These are phyloP conservation scores for Lipomyces lipofer DNA, from an alignment of 805 yeast genomes.

Conservation along the genomic window DNA sequence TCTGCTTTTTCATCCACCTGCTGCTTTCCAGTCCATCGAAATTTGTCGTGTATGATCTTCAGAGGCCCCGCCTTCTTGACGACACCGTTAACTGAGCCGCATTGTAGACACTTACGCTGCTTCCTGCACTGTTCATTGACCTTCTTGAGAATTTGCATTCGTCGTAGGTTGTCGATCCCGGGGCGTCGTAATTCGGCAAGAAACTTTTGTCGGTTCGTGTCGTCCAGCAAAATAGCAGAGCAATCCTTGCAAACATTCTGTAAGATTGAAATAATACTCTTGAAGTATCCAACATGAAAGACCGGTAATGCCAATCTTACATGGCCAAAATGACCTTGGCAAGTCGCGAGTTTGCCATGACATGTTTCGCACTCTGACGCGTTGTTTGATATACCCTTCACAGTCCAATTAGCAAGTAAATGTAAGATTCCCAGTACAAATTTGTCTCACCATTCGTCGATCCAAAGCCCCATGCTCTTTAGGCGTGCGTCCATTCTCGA, in stretches of 20 bases:
- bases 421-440: conserved; percentile 4
- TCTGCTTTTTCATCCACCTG: conserved; percentile 76
- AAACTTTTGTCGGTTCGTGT: conserved; percentile 65
- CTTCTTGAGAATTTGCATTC: conserved; percentile 84
- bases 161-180: conserved; percentile 81
- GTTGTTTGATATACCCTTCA: conserved; percentile 78
- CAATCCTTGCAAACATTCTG: conserved; percentile 92
- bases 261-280: conserved; percentile 80
- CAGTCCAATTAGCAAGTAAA: too few relatives aligned
- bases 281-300: conserved; percentile 96
- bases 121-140: conserved; percentile 91
- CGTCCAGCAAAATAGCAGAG: conserved; percentile 73
- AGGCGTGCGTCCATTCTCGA: conserved; percentile 80
- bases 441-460: conserved; percentile 69
- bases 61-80: conserved; percentile 97
- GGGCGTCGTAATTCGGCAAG: conserved; percentile 82
- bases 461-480: conserved; percentile 86
- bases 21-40: conserved; percentile 92
- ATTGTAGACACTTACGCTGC: conserved; percentile 83
- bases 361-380: conserved; percentile 87
- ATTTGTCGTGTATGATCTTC: conserved; percentile 92
- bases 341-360: conserved; percentile 84
- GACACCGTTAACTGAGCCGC: conserved; percentile 92
- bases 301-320: conserved; percentile 91
- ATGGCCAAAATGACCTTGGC: conserved; percentile 99